phyloP scores from a whole-genome alignment of 768 basidiomycete genomes.

The Tulasnella sp. region DNA sequence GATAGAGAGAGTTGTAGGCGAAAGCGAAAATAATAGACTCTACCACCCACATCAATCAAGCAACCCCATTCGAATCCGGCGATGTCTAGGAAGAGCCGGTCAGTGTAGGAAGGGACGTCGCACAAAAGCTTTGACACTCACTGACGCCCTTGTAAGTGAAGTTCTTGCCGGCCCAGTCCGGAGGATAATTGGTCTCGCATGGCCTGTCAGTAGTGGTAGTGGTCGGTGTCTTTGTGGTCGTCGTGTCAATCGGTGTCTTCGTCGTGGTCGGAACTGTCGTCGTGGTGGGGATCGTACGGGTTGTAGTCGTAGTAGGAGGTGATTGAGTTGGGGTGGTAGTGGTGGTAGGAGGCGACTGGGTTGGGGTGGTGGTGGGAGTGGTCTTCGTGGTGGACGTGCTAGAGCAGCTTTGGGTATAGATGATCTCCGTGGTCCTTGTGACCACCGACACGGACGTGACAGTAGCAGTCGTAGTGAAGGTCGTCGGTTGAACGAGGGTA shows the following conservation, averaged over 20 bases:
- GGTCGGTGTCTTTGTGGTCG: conserved; percentile 14
- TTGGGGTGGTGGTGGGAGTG: background rate
- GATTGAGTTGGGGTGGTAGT: background rate
- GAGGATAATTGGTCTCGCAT: background rate
- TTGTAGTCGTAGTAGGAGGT: background rate
- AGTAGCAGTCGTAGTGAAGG: background rate
- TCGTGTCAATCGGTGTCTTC: background rate
- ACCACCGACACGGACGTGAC: background rate
- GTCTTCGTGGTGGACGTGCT: background rate
- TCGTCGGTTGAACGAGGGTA: background rate
- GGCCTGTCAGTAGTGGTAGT: background rate
- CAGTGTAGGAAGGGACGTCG: background rate
- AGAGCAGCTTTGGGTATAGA: background rate
- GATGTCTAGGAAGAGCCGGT: background rate
- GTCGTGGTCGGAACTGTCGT: background rate
- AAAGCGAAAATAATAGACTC: background rate
- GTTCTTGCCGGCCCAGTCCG: background rate
- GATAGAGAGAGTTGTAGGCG: background rate
- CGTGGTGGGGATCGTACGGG: background rate
- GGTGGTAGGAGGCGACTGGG: background rate
- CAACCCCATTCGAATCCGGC: conserved; percentile 25
- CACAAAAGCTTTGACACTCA: background rate
- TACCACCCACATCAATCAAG: background rate
- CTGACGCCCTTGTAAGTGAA: conserved; percentile 18
- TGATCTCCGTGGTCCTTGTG: background rate